Base-by-base conservation (phyloP, 768 basidiomycete genomes). In the Mycena rosella region DNA sequence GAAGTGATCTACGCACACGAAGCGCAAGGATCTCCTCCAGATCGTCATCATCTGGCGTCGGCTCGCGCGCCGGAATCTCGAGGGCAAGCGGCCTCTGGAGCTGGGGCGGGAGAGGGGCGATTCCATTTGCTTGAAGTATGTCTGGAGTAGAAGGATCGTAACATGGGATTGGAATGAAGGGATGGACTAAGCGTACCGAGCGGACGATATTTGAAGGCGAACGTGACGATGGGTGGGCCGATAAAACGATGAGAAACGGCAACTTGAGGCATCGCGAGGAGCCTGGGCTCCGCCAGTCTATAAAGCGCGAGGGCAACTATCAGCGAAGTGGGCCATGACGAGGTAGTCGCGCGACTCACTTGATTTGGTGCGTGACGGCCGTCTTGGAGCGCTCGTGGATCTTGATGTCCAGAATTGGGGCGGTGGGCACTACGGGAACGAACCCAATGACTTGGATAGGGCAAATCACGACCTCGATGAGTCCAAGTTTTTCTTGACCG, bases 191-290 rank as follows among this genome's bases (percentile, higher is more conserved):
- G 40, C 34, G 38, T 60, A 52, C 68, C 63, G 3, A 65, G 34
- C 18, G 63, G 58, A 38, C 68, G 68, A 47, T 69, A 69, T 56
- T 24, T 54, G 53, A 69, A 69, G 54, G 22, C 24, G 20, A 69
- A 69, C 9, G 51, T 65, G 22, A 69, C 63, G n/a, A 65, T n/a
- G 9, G 57, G 38, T 24, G 63, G 53, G 24, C 68, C 58, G 11
- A 56, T 40, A 27, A 64, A 34, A 26, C 68, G 53, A 49, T 48
- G 45, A 17, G 63, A 22, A 34, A 65, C 24, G 14, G 67, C 36
- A 30, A 7, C 20, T n/a, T 64, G 52, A 20, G 53, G 32, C 7
- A n/a, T 42, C 10, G 40, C 5, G 26, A 63, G 57, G 17, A 26
- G 5, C 57, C 52, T 54, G 3, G 58, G 63, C 51, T 61, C 63